Conservation (phyloP, 2,329 filamentous ascomycete genomes). For the Metarhizium rileyi region DNA sequence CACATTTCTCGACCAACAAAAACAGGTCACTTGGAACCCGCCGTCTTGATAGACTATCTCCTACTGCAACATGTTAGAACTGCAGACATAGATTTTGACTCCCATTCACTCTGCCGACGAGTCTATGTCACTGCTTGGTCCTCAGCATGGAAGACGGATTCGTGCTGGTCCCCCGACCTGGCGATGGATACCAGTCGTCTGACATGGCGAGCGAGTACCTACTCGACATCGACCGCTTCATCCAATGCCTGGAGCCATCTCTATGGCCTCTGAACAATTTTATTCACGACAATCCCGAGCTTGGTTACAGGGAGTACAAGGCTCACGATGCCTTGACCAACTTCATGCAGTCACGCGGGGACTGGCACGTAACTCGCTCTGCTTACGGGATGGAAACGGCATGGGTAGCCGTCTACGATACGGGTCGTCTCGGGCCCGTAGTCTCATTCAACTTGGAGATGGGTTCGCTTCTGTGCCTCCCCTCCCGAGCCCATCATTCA, state of each 20-base stretch:
- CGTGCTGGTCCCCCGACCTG: neutral
- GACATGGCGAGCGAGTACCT: conserved; percentile 15
- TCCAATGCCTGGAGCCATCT: conserved; percentile 8
- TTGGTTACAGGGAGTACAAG: conserved; percentile 29
- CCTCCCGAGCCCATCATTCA: neutral
- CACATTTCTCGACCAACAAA: too few relatives aligned
- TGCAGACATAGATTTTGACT: too few relatives aligned
- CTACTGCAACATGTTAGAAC: too few relatives aligned
- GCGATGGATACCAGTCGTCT: neutral
- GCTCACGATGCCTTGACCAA: conserved; percentile 30
- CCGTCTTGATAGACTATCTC: too few relatives aligned
- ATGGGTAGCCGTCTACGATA: conserved; percentile 31
- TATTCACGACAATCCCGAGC: conserved; percentile 35
- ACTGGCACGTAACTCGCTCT: conserved; percentile 29
- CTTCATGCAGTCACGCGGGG: conserved; percentile 23
- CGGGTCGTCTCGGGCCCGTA: conserved; percentile 22
- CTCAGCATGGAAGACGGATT: neutral
- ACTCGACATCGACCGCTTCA: conserved; percentile 27
- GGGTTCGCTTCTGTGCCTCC: conserved; percentile 7
- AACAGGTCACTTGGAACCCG: too few relatives aligned
- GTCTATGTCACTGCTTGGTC: too few relatives aligned
- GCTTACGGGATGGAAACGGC: conserved; percentile 34
- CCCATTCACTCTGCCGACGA: too few relatives aligned
- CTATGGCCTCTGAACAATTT: conserved; percentile 28
- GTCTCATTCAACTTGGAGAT: conserved; percentile 33